phyloP scores from a whole-genome alignment of 306 rosid species.

The Ochetophila trinervis region DNA sequence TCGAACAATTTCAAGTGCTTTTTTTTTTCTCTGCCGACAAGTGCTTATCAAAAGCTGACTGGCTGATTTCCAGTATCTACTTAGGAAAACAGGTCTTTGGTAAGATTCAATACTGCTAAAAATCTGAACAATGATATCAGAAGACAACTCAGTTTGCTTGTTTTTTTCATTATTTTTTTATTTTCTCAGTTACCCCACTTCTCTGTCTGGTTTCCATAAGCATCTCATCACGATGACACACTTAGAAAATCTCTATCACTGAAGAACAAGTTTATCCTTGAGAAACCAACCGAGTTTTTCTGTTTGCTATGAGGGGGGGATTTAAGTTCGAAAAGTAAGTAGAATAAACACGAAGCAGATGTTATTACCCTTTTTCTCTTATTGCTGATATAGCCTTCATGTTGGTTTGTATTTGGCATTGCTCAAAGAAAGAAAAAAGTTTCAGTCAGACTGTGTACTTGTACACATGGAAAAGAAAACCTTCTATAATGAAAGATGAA shows the following conservation, averaged over 20 bases:
- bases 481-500: slow-evolving; percentile 16
- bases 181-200: slow-evolving; percentile 32
- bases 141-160: slow-evolving; percentile 29
- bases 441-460: background rate
- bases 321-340: slow-evolving; percentile 1
- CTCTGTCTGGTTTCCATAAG: slow-evolving; percentile 25
- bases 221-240: slow-evolving; percentile 28
- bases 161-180: no score
- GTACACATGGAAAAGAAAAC: background rate
- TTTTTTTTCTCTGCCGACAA: slow-evolving; percentile 19
- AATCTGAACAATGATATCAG: slow-evolving; percentile 18
- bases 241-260: slow-evolving; percentile 21
- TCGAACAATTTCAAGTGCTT: slow-evolving; percentile 11
- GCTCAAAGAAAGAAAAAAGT: slow-evolving; percentile 15
- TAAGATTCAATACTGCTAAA: slow-evolving; percentile 21
- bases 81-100: slow-evolving; percentile 23
- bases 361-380: background rate
- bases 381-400: slow-evolving; percentile 3
- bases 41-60: slow-evolving; percentile 22
- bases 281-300: slow-evolving; percentile 4
- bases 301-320: background rate
- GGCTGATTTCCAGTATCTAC: slow-evolving; percentile 36
- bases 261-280: slow-evolving; percentile 27
- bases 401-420: slow-evolving; percentile 20
- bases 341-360: background rate